Percentiles rank a stretch among this genome's conserved stretches.
Conservation (phyloP, 495 filamentous ascomycete genomes). For the Acidomyces sp. region DNA sequence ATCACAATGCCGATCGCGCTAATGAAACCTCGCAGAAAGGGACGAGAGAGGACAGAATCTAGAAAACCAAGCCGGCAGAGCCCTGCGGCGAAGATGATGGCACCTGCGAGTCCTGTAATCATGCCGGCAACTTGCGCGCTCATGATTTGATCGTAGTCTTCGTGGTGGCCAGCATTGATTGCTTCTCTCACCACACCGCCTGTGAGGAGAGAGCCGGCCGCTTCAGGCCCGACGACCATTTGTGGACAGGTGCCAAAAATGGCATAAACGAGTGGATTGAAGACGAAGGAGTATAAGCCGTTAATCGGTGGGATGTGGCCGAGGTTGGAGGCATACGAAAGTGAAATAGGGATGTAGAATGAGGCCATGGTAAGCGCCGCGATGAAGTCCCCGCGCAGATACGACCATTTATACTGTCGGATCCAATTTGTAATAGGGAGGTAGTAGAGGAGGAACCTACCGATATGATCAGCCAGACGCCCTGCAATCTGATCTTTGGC, state of each 20-base stretch:
- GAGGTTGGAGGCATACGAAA: constrained; percentile 87
- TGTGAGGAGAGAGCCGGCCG: constrained; percentile 79
- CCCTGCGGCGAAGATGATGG: constrained; percentile 73
- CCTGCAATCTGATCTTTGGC: no score
- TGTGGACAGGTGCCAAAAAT: constrained; percentile 79
- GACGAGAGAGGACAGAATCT: constrained; percentile 84
- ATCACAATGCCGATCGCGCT: constrained; percentile 93
- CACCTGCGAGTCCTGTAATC: constrained; percentile 73
- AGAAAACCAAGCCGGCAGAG: constrained; percentile 79
- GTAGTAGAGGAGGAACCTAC: constrained; percentile 85
- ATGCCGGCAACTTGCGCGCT: constrained; percentile 81
- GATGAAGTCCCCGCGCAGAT: constrained; percentile 71
- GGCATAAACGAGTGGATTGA: constrained; percentile 83
- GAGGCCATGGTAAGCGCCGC: constrained; percentile 84
- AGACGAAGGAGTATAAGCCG: constrained; percentile 88
- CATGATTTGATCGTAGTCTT: constrained; percentile 54
- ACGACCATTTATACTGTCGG: constrained; percentile 65
- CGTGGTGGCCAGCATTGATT: constrained; percentile 51
- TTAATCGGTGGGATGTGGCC: constrained; percentile 88
- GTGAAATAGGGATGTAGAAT: constrained; percentile 94
- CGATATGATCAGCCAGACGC: constrained; percentile 22
- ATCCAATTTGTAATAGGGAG: constrained; percentile 85
- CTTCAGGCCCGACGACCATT: constrained; percentile 93
- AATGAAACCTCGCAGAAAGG: constrained; percentile 90
- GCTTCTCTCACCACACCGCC: constrained; percentile 73